Percentiles rank a stretch among this genome's conserved stretches.
phyloP scores from a whole-genome alignment of 441 rosid genomes.

The Adansonia rubrostipa region DNA sequence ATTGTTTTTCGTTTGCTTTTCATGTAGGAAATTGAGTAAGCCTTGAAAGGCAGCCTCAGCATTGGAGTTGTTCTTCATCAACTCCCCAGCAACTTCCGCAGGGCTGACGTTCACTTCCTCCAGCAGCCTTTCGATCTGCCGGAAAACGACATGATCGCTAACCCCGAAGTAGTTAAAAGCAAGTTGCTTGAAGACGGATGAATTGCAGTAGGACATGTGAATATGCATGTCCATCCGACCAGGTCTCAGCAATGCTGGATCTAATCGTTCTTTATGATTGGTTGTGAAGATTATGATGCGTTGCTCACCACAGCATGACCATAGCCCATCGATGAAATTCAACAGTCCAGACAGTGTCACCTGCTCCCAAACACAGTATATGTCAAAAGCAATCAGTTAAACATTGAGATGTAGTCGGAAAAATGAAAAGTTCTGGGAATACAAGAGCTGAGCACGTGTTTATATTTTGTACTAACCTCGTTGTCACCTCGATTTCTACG shows the following conservation, averaged over 20 bases:
- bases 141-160: slow-evolving; percentile 24
- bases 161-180: slow-evolving; percentile 30
- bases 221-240: slow-evolving; percentile 40
- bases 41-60: slow-evolving; percentile 28
- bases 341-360: slow-evolving; percentile 29
- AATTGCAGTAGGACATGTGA: slow-evolving; percentile 33
- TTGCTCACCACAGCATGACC: slow-evolving; percentile 35
- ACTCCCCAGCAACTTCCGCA: slow-evolving; percentile 34
- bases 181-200: slow-evolving; percentile 30
- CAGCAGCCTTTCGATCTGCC: slow-evolving; percentile 31
- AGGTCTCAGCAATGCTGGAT: slow-evolving; percentile 31
- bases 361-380: background rate
- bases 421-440: background rate
- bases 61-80: slow-evolving; percentile 35
- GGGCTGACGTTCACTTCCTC: slow-evolving; percentile 26
- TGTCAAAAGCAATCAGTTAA: no score
- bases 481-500: background rate
- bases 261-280: slow-evolving; percentile 35
- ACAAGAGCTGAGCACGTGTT: background rate
- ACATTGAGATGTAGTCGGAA: no score
- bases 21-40: slow-evolving; percentile 25
- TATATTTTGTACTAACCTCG: background rate
- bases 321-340: slow-evolving; percentile 30
- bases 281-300: slow-evolving; percentile 31
- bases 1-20: slow-evolving; percentile 9